These are phyloP conservation scores for Apodospora peruviana DNA, from an alignment of 495 filamentous ascomycete genomes.

Conservation along the genomic window DNA sequence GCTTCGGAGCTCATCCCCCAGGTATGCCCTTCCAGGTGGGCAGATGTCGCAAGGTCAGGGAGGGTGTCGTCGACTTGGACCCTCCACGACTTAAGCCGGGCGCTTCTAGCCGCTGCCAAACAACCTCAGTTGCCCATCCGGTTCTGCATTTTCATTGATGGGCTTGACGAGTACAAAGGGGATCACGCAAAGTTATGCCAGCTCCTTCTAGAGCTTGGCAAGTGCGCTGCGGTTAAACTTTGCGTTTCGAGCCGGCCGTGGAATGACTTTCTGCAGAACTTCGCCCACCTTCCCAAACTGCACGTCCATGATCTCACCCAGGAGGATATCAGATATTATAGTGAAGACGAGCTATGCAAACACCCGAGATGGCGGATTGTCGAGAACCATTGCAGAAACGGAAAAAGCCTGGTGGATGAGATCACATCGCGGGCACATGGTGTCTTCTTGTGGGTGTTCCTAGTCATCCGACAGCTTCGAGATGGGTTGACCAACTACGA, in stretches of 20 bases:
- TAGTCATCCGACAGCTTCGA: conserved; percentile 26
- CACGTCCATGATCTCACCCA: conserved; percentile 20
- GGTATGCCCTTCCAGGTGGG: background rate
- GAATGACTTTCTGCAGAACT: conserved; percentile 37
- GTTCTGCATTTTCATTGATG: conserved; percentile 27
- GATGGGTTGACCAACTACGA: conserved; percentile 29
- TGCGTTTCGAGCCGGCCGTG: conserved; percentile 49
- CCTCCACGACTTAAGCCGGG: background rate
- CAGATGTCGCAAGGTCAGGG: background rate
- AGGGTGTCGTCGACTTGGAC: background rate
- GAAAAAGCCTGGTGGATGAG: background rate
- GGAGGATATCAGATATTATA: conserved; percentile 20
- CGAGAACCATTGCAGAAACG: background rate
- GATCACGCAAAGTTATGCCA: conserved; percentile 12
- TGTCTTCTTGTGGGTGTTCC: conserved; percentile 39
- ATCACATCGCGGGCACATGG: conserved; percentile 16
- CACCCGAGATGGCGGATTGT: background rate
- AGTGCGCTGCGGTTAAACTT: conserved; percentile 28
- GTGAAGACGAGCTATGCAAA: background rate
- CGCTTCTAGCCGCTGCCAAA: background rate
- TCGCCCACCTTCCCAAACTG: conserved; percentile 17
- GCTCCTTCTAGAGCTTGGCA: background rate
- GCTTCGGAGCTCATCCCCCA: conserved; percentile 21
- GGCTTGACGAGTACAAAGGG: conserved; percentile 20
- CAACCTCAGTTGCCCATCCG: background rate